A percentile compares a stretch with the other conserved stretches of the same genome.
Conservation (phyloP, 495 filamentous ascomycete genomes). For the Cladorrhinum samala region DNA sequence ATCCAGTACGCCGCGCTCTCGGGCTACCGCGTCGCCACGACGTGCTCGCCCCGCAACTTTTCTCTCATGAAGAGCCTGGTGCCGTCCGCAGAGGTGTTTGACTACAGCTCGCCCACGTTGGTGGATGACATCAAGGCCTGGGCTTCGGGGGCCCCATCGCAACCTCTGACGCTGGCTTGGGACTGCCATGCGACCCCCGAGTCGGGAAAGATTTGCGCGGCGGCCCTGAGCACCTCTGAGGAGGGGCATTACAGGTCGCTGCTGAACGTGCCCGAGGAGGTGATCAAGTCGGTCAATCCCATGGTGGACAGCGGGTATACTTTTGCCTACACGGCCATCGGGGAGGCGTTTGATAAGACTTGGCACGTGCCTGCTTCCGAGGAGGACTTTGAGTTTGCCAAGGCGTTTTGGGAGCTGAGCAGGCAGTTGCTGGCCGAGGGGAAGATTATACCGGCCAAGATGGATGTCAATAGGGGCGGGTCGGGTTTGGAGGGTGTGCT, state of each 20-base stretch:
- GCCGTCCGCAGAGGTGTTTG: constrained; percentile 35
- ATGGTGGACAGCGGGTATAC: constrained; percentile 18
- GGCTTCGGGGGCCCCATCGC: constrained; percentile 17
- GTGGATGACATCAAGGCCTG: constrained; percentile 31
- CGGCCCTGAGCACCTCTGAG: constrained; percentile 16
- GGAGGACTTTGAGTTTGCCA: constrained; percentile 22
- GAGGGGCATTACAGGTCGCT: constrained; percentile 22
- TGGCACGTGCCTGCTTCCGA: not conserved
- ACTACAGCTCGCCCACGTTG: constrained; percentile 38
- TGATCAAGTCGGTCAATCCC: constrained; percentile 23
- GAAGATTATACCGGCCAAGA: constrained; percentile 23
- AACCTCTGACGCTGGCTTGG: constrained; percentile 22
- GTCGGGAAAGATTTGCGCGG: constrained; percentile 20
- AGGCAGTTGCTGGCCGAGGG: constrained; percentile 22
- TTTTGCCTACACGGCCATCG: constrained; percentile 27
- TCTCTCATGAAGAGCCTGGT: constrained; percentile 34
- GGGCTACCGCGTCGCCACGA: constrained; percentile 40
- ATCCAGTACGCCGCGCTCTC: constrained; percentile 44
- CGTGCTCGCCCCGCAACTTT: constrained; percentile 39
- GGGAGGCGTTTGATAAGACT: constrained; percentile 15
- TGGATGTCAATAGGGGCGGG: constrained; percentile 27
- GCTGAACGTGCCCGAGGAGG: constrained; percentile 15
- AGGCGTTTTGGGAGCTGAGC: constrained; percentile 20
- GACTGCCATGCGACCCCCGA: constrained; percentile 26
- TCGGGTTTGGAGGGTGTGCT: constrained; percentile 32